Base-by-base conservation (phyloP, 352 stramenopile genomes). In the Thalassiosira exigua region DNA sequence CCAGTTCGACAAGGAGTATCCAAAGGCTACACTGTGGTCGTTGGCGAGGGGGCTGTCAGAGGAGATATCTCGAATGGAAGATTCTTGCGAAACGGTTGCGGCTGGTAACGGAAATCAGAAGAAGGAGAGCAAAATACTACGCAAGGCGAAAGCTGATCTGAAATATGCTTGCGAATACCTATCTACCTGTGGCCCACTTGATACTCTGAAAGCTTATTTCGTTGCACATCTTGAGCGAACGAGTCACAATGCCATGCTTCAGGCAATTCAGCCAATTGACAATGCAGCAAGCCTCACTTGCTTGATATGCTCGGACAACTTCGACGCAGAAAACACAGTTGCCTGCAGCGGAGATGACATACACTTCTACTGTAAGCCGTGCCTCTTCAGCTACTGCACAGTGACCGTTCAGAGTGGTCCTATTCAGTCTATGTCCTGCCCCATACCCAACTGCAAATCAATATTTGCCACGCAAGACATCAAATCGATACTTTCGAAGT, bases 321-420 rank as follows among this genome's bases (percentile, higher is more conserved):
- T 64, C 41, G 54, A 64, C 12, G 54, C 54, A n/a, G 54, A n/a
- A 64, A n/a, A 64, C 24, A 52, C 29, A 46, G 54, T 64, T 14
- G 54, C 54, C 27, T 64, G 54, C 27, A 51, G 32, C 11, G 54
- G 54, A 64, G 54, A 64, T 3, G 46, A 44, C 17, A 46, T 56
- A 12, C 64, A 73, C 29, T 73, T 50, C 48, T 52, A 64, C 21
- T 73, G 64, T 33, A 44, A 51, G 29, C 19, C 14, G n/a, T 73
- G 64, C 17, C 53, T 73, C 22, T 24, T 33, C 19, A 58, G 64
- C 9, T 73, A 73, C 32, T 39, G 30, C 29, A 73, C 46, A 12
- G n/a, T 64, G 22, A 73, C 64, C 9, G 14, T 73, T 9, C 42
- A 66, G 48, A 51, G 30, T 30, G 42, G 50, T 11, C 14, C 27